Evolutionary conservation across 495 filamentous ascomycete genomes (phyloP).

Genomic region (Parachaetomium inaequale): DNA sequence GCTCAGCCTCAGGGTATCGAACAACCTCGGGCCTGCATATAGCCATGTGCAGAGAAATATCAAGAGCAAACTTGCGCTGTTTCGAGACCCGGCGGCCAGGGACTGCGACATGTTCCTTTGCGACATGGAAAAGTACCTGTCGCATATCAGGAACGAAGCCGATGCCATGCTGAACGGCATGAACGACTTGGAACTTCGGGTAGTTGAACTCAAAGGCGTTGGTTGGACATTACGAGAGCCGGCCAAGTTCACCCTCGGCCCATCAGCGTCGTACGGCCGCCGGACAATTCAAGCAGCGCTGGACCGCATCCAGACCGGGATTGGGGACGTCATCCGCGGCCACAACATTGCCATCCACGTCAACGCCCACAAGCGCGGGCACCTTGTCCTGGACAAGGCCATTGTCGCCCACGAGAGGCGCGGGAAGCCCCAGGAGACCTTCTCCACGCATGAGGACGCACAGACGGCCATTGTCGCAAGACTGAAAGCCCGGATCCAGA

Average conservation of each 20-base stretch:
- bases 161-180: constrained; percentile 35
- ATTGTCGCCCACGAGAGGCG: constrained; percentile 39
- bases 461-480: constrained; percentile 27
- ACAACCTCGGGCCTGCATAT: constrained; percentile 42
- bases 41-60: constrained; percentile 35
- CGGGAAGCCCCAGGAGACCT: constrained; percentile 20
- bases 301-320: constrained; percentile 45
- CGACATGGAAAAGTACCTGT: constrained; percentile 30
- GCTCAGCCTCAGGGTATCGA: constrained; percentile 38
- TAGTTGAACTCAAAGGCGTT: constrained; percentile 41
- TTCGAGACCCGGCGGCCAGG: constrained; percentile 32
- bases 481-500: constrained; percentile 38
- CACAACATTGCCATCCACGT: constrained; percentile 42
- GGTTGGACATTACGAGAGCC: constrained; percentile 41
- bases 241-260: constrained; percentile 33
- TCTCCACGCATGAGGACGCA: constrained; percentile 24
- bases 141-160: constrained; percentile 26
- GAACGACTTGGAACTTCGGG: constrained; percentile 43
- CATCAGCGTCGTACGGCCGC: constrained; percentile 34
- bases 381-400: constrained; percentile 46
- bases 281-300: constrained; percentile 41
- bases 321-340: constrained; percentile 44
- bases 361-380: constrained; percentile 44
- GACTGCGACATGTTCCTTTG: constrained; percentile 40
- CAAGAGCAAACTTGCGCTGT: constrained; percentile 38